Conservation (phyloP, 2,329 filamentous ascomycete genomes). For the Cladosporium cucumerinum region DNA sequence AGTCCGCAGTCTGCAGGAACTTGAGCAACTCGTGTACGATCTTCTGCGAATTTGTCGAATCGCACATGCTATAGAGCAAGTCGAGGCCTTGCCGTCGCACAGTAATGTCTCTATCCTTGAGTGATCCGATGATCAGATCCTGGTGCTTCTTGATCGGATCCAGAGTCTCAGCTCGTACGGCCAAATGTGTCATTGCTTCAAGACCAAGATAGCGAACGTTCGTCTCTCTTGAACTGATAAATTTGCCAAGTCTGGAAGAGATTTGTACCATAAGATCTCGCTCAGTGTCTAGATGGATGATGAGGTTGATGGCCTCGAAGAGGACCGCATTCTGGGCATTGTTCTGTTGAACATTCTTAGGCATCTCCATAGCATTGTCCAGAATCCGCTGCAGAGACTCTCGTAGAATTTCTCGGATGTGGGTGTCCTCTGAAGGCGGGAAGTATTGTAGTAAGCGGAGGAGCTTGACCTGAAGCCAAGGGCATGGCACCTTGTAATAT, state of each 20-base stretch:
- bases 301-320: slow-evolving; percentile 97
- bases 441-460: slow-evolving; percentile 92
- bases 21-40: slow-evolving; percentile 92
- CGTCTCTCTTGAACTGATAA: slow-evolving; percentile 94
- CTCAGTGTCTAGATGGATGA: slow-evolving; percentile 95
- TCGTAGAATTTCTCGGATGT: slow-evolving; percentile 86
- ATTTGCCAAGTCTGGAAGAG: slow-evolving; percentile 83
- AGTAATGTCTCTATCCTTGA: slow-evolving; percentile 95
- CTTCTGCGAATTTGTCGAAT: slow-evolving; percentile 85
- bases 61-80: slow-evolving; percentile 98
- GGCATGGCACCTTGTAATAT: slow-evolving; percentile 99
- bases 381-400: slow-evolving; percentile 88
- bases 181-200: slow-evolving; percentile 97
- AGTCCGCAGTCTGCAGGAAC: slow-evolving; percentile 94
- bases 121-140: slow-evolving; percentile 87
- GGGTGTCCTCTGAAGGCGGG: slow-evolving; percentile 89
- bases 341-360: slow-evolving; percentile 98
- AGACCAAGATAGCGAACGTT: slow-evolving; percentile 95
- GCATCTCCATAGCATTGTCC: slow-evolving; percentile 85
- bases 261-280: slow-evolving; percentile 95
- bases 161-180: slow-evolving; percentile 86
- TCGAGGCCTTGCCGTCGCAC: slow-evolving; percentile 94
- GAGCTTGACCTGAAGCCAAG: slow-evolving; percentile 96
- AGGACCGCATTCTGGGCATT: slow-evolving; percentile 97
- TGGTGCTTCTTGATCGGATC: slow-evolving; percentile 99